Conservation (phyloP, 129 eudicot genomes). For the Erigeron canadensis region DNA sequence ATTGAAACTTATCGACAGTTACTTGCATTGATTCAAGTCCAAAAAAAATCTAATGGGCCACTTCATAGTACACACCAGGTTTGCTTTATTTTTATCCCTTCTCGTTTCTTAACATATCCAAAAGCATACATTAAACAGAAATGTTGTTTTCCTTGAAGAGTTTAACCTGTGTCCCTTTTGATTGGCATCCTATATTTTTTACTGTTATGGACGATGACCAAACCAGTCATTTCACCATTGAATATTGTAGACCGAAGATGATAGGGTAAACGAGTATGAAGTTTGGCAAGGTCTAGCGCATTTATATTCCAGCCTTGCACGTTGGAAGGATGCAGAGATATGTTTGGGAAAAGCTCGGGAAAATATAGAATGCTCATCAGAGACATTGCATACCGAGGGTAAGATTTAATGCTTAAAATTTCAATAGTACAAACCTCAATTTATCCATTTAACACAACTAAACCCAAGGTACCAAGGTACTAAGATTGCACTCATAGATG, state of each 20-base stretch:
- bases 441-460: not conserved
- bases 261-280: slow-evolving; percentile 69
- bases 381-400: slow-evolving; percentile 79
- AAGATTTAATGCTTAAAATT: slow-evolving; percentile 18
- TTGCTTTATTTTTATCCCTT: slow-evolving; percentile 1
- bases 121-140: not conserved
- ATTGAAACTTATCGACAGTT: slow-evolving; percentile 82
- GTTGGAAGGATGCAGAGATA: slow-evolving; percentile 89
- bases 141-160: no score
- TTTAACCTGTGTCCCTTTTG: no score
- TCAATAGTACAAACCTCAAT: not conserved
- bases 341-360: slow-evolving; percentile 85
- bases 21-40: slow-evolving; percentile 89
- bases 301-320: slow-evolving; percentile 77
- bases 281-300: slow-evolving; percentile 95
- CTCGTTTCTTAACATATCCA: slow-evolving; percentile 1
- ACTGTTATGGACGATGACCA: not conserved
- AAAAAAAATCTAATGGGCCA: slow-evolving; percentile 72
- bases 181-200: no score
- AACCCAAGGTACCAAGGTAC: no score
- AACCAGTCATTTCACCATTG: not conserved
- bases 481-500: no score
- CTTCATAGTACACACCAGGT: slow-evolving; percentile 55
- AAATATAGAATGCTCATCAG: slow-evolving; percentile 67
- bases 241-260: slow-evolving; percentile 60